Evolutionary conservation across 257 asterid species (phyloP), one percentile per base, ranked within the genome.

Genomic region (Salvia splendens): DNA sequence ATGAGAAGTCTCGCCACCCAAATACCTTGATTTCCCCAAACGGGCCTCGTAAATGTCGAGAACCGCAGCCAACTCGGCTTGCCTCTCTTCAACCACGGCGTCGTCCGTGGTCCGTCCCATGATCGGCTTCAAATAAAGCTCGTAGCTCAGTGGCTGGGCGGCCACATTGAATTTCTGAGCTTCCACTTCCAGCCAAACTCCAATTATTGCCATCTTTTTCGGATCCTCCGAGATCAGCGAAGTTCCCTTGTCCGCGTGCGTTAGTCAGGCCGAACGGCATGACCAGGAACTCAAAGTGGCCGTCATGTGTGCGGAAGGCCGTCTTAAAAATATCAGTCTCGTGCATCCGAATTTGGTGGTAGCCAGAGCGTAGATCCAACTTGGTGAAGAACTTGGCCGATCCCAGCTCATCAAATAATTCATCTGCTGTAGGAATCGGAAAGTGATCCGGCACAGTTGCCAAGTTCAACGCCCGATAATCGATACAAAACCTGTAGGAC

Each of bases 1-100:
- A 5, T 0, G 83, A 62, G 79, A 51, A 79, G 0, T 61, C 43
- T 85, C 82, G 12, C 87, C 91, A 8, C 64, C 89, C 76, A 86
- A 62, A 61, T 79, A 87, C 70, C 81, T 83, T 0, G 85, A 81
- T 0, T 76, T 60, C 0, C 61, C 14, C 69, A 87, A 60, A 1
- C 87, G 77, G 3, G 77, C 56, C 62, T 87, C 95, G 59, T 87
- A 87, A 28, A 85, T 70, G 12, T 87, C 95, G 0, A 87, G 83
- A 54, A 87, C 83, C 3, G 28, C 32, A n/a, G 58, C 82, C 1
- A 85, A 16, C 20, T 79, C 67, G 2, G 6, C 75, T 28, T 71
- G 55, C 62, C 66, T 12, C 30, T 63, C 30, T 3, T 68, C 80
- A 1, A 81, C 75, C 3, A 4, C 53, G n/a, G 67, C 69, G 0